phyloP scores from a whole-genome alignment of 2,329 filamentous ascomycete genomes.

The Aspergillus transmontanensis region DNA sequence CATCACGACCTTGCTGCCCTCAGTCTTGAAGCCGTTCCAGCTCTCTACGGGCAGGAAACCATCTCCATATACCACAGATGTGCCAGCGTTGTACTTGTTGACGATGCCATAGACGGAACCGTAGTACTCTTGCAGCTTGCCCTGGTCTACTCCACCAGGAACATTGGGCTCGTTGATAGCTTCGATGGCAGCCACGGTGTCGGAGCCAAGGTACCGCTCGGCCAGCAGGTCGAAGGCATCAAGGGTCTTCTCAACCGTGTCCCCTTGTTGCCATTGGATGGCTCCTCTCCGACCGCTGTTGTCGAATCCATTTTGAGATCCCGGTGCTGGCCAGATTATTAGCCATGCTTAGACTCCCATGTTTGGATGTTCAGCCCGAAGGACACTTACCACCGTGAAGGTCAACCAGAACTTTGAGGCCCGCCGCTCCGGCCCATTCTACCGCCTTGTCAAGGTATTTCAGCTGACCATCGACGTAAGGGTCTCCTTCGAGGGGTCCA shows the following conservation, averaged over 20 bases:
- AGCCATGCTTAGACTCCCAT: constrained; percentile 1
- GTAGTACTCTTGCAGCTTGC: constrained; percentile 56
- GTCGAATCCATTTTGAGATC: constrained; percentile 69
- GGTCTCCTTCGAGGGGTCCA: constrained; percentile 55
- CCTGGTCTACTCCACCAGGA: constrained; percentile 44
- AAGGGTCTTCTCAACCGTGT: constrained; percentile 45
- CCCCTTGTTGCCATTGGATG: constrained; percentile 42
- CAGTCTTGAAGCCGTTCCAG: constrained; percentile 65
- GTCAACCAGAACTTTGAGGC: constrained; percentile 68
- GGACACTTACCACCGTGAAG: constrained; percentile 62
- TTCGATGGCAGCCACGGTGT: constrained; percentile 58
- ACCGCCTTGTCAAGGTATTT: constrained; percentile 60
- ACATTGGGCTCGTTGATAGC: constrained; percentile 48
- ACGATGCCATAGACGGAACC: constrained; percentile 54
- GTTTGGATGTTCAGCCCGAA: no score
- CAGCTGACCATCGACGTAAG: constrained; percentile 65
- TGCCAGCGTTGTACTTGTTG: constrained; percentile 48
- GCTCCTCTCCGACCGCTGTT: constrained; percentile 58
- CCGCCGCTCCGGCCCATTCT: constrained; percentile 59
- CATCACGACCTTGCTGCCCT: constrained; percentile 56
- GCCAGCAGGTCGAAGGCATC: constrained; percentile 61
- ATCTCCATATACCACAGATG: constrained; percentile 59
- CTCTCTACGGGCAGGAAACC: constrained; percentile 49
- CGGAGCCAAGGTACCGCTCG: constrained; percentile 58
- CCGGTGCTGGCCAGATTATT: constrained; percentile 48